These are phyloP conservation scores for Eleusine coracana DNA, from an alignment of 176 grass and related monocot species.

Conservation along the genomic window DNA sequence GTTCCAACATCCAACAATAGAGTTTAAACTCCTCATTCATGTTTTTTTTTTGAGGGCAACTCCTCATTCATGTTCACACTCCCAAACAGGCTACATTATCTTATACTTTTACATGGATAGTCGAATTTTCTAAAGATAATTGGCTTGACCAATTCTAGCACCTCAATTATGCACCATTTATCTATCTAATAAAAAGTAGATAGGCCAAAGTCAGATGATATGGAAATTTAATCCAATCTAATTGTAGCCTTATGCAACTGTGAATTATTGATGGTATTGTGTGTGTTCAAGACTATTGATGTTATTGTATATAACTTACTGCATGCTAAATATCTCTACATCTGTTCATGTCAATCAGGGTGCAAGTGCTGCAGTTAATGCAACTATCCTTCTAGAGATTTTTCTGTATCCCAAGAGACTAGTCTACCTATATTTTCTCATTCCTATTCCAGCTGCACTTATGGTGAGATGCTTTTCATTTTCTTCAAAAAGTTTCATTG, in stretches of 20 bases:
- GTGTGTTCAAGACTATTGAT: not conserved
- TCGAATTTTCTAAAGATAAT: not conserved
- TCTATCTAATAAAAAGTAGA: not conserved
- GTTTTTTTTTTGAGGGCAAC: not conserved
- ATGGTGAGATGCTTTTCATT: constrained; percentile 51
- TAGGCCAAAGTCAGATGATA: constrained; percentile 16
- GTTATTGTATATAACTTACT: not conserved
- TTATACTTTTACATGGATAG: constrained; percentile 27
- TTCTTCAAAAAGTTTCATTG: not conserved
- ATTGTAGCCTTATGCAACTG: not conserved
- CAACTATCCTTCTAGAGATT: constrained; percentile 75
- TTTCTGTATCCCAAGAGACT: constrained; percentile 79
- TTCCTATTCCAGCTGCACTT: constrained; percentile 82
- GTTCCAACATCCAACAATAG: constrained; percentile 25
- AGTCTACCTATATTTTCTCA: constrained; percentile 70
- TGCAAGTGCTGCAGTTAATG: constrained; percentile 95
- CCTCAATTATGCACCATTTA: constrained; percentile 7
- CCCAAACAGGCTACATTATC: not conserved
- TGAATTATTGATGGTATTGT: not conserved
- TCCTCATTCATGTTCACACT: constrained; percentile 26
- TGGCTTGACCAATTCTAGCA: constrained; percentile 21
- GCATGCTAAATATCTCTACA: constrained; percentile 25
- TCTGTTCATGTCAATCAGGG: constrained; percentile 60
- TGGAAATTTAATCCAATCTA: constrained; percentile 24
- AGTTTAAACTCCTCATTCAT: constrained; percentile 25